Evolutionary conservation across 164 flowering plant genomes (phyloP), one percentile per base, ranked within the genome.

Genomic region (Annona squamosa): DNA sequence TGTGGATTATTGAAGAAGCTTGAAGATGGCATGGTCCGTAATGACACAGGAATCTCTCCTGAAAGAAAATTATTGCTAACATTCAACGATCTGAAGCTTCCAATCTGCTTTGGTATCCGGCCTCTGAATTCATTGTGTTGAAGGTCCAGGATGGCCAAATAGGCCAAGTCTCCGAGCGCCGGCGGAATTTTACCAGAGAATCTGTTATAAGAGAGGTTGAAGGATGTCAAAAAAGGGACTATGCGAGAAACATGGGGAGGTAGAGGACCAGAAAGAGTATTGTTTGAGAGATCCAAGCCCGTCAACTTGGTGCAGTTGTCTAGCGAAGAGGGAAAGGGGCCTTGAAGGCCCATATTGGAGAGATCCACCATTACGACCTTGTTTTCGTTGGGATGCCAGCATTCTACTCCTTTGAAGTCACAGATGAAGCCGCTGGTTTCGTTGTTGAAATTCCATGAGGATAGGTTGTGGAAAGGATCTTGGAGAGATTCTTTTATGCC

Each of bases 381-480:
- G 81, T 92, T 96, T 48, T 4, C 9, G 44, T 86, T 80, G 0
- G 84, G 84, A 71, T 92, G 95, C 97, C 97, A 92, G 71, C 96
- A 92, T 0, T 86, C 88, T 7, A 92, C 73, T 45, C 97, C 97
- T 6, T 26, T 48, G 77, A 89, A 90, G 13, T 67, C 79, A 73
- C 96, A 92, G 76, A 92, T 92, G 73, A 76, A 85, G 0, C 95
- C 95, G 69, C 85, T 87, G 2, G 85, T 81, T 3, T 12, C 18
- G 73, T 86, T 87, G 62, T 76, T 63, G 63, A 91, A 90, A 63
- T 80, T 71, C 94, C 97, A 91, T 37, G 86, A 78, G 47, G 76
- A 68, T 67, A 91, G 79, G 74, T 71, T 74, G 41, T 69, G 64
- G 2, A 41, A 41, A 16, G 97, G 89, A 65, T 91, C 97, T 37